A percentile compares a stretch with the other conserved stretches of the same genome.
Conservation (phyloP, 176 grass and related monocot genomes). For the Chloris gayana region DNA sequence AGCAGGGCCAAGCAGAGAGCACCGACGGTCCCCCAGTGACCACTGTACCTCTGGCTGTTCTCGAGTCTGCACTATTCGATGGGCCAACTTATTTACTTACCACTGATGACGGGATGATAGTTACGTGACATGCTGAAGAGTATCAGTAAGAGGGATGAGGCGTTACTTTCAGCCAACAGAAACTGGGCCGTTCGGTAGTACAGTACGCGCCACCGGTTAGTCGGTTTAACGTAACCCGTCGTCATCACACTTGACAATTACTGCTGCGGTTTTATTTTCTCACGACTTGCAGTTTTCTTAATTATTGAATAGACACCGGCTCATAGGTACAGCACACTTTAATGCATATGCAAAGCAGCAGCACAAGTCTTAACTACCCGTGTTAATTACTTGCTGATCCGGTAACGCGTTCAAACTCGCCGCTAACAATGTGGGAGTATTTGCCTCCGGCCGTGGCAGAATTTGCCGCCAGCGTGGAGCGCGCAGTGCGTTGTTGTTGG, state of each 20-base stretch:
- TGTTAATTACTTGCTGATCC: not conserved
- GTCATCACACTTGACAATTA: not conserved
- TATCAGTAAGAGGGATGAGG: not conserved
- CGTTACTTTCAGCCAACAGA: slow-evolving; percentile 27
- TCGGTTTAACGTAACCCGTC: slow-evolving; percentile 11
- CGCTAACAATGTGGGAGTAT: not conserved
- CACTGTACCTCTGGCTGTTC: not conserved
- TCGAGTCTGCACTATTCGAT: not conserved
- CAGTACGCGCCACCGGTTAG: not conserved
- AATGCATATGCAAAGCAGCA: not conserved
- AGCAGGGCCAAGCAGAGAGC: not conserved
- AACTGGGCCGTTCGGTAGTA: not conserved
- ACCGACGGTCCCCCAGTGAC: not conserved
- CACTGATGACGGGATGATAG: not conserved
- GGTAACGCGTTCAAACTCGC: not conserved
- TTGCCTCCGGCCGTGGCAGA: not conserved
- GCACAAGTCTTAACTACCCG: not conserved
- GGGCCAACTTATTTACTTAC: not conserved
- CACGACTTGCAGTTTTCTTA: not conserved
- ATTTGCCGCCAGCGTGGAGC: not conserved
- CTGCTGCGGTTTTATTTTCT: not conserved
- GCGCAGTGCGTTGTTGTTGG: not conserved
- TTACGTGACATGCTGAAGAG: not conserved
- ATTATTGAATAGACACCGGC: too few relatives aligned
- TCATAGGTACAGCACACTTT: too few relatives aligned